A percentile compares a stretch with the other conserved stretches of the same genome.
phyloP scores from a whole-genome alignment of 164 flowering plant genomes.

The Annona squamosa region DNA sequence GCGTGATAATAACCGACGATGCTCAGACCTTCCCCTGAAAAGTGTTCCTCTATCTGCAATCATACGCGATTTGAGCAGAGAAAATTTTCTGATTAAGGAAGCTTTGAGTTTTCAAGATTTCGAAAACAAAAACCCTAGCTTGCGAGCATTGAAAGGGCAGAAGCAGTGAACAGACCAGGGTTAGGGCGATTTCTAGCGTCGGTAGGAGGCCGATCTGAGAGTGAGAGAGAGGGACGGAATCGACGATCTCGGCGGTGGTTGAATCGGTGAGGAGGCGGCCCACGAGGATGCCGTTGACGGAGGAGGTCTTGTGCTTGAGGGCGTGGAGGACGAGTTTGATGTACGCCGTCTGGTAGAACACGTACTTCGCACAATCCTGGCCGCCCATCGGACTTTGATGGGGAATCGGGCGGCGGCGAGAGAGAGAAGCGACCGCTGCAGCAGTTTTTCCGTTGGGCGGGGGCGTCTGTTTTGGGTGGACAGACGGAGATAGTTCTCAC shows the following conservation, averaged over 20 bases:
- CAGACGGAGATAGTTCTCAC: too few species aligned
- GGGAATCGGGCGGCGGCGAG: neutral
- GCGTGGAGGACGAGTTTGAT: slow-evolving; percentile 85
- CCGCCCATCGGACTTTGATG: slow-evolving; percentile 31
- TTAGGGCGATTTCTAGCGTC: slow-evolving; percentile 82
- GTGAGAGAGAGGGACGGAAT: slow-evolving; percentile 93
- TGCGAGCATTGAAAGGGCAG: neutral
- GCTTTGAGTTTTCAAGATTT: neutral
- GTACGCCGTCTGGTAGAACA: slow-evolving; percentile 76
- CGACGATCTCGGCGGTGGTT: slow-evolving; percentile 52
- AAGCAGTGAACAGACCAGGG: slow-evolving; percentile 35
- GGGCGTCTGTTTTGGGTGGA: too few species aligned
- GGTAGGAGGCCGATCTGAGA: slow-evolving; percentile 81
- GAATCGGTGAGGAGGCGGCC: slow-evolving; percentile 41
- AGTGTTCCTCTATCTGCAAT: slow-evolving; percentile 77
- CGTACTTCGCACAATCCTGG: slow-evolving; percentile 42
- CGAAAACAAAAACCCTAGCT: slow-evolving; percentile 6
- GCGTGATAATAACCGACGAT: slow-evolving; percentile 93
- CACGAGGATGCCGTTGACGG: slow-evolving; percentile 81
- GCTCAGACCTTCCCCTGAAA: slow-evolving; percentile 48
- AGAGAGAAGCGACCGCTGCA: neutral
- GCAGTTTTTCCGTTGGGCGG: too few species aligned
- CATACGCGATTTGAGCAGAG: neutral
- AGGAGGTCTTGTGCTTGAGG: slow-evolving; percentile 58
- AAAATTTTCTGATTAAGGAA: neutral